Percentiles rank a stretch among this genome's conserved stretches.
These are phyloP conservation scores for Arctostaphylos glauca DNA, from an alignment of 148 eudicot species.

Conservation along the genomic window DNA sequence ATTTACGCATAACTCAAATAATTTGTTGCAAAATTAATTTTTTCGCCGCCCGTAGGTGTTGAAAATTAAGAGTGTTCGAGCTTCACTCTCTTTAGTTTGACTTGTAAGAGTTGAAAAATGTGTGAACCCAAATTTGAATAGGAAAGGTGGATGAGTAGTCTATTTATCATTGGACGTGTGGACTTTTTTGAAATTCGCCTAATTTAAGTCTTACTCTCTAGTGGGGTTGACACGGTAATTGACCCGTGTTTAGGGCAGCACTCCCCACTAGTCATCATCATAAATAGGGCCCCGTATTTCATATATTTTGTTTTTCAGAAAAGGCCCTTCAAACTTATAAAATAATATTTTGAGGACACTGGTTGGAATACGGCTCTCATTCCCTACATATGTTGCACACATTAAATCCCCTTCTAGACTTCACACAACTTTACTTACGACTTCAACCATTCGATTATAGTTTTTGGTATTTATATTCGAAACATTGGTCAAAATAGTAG, in stretches of 20 bases:
- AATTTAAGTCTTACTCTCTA: not conserved
- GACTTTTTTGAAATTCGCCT: not conserved
- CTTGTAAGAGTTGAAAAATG: not conserved
- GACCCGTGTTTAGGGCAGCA: conserved; percentile 3
- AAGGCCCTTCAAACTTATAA: not conserved
- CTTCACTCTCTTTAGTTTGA: not conserved
- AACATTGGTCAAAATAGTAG: no score
- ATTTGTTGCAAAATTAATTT: no score
- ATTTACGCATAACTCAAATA: not conserved
- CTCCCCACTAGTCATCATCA: no score
- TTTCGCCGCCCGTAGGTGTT: no score
- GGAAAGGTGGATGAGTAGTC: not conserved
- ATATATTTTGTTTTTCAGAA: not conserved
- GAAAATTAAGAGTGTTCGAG: no score
- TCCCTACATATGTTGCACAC: not conserved
- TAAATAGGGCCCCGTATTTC: no score
- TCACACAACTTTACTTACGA: no score
- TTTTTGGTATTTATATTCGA: no score
- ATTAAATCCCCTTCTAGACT: not conserved
- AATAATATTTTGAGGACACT: not conserved
- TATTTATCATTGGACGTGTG: not conserved
- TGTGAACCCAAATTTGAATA: not conserved
- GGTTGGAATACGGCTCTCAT: not conserved
- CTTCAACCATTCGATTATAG: no score
- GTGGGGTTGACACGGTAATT: conserved; percentile 25